Evolutionary conservation across 176 grass and related monocot genomes (phyloP), one percentile per base, ranked within the genome.

Genomic region (Chrysopogon serrulatus): DNA sequence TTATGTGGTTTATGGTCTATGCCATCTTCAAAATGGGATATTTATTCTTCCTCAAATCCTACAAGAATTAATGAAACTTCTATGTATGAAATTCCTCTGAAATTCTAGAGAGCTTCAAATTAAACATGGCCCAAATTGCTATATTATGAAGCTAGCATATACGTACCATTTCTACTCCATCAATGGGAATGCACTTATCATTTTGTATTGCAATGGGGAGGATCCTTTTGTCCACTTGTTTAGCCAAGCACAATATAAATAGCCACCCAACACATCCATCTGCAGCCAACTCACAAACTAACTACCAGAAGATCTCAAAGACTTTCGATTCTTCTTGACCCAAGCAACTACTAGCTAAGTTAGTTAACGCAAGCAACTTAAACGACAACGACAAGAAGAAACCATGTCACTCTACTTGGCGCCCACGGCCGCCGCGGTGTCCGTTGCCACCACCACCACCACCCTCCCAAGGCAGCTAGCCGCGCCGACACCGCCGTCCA

Each of bases 331-430:
- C n/a, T 74, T 45, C 81, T 88, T 65, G 43, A 69, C 61, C 62
- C 11, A 9, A n/a, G 8, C 53, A 76, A 27, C 18, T 16, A 61
- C 17, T 40, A 65, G 66, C 64, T 39, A 78, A 82, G 18, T 24
- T 53, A 31, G 67, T 49, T 70, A 82, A 60, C 40, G 3, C 40
- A 68, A 83, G 56, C 31, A 47, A 62, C 79, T 57, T n/a, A 57
- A 57, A 40, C 40, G 74, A 67, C 39, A 76, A 31, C 14, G 5
- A 47, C 86, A 47, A 59, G 6, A 47, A 59, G 6, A 54, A 59
- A 78, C 9, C 60, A 89, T 89, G 87, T 62, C 87, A 85, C 82
- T 79, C 13, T 80, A 74, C 45, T 68, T 84, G 81, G 36, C 82
- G 23, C 76, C 68, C 28, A 68, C 57, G 47, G 68, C 76, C 11